These are phyloP conservation scores for Didymella segeticola DNA, from an alignment of 2,329 filamentous ascomycete species.

Conservation along the genomic window DNA sequence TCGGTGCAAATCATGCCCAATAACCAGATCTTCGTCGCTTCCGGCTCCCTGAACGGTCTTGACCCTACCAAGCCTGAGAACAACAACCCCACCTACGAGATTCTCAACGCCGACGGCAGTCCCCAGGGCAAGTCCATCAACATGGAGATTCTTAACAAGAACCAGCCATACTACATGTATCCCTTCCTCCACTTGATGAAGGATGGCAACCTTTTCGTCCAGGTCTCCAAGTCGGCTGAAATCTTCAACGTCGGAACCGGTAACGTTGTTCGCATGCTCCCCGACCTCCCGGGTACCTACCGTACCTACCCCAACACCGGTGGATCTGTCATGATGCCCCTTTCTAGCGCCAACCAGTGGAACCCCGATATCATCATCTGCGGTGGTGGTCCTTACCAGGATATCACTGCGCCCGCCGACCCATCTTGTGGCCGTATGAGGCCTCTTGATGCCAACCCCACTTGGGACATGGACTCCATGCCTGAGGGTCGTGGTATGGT, in stretches of 20 bases:
- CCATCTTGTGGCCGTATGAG: constrained; percentile 64
- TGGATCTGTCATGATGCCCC: constrained; percentile 63
- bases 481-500: constrained; percentile 66
- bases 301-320: constrained; percentile 68
- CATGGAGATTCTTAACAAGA: constrained; percentile 63
- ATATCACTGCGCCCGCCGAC: constrained; percentile 65
- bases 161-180: constrained; percentile 70
- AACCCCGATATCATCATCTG: constrained; percentile 63
- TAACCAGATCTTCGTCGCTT: constrained; percentile 64
- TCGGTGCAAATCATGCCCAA: constrained; percentile 66
- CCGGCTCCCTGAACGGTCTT: constrained; percentile 65
- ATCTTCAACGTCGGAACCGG: constrained; percentile 60
- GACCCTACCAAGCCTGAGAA: constrained; percentile 61
- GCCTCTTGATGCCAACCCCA: constrained; percentile 57
- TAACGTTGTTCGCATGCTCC: constrained; percentile 54
- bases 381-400: constrained; percentile 66
- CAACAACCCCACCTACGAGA: constrained; percentile 70
- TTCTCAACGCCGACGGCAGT: constrained; percentile 59
- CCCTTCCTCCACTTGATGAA: constrained; percentile 66
- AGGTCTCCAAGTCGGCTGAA: constrained; percentile 63
- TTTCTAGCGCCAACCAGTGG: constrained; percentile 61
- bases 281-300: constrained; percentile 63
- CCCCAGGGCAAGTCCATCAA: constrained; percentile 56
- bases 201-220: constrained; percentile 64
- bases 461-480: constrained; percentile 66